Conservation (phyloP, 257 asterid genomes). For the Vinca minor region DNA sequence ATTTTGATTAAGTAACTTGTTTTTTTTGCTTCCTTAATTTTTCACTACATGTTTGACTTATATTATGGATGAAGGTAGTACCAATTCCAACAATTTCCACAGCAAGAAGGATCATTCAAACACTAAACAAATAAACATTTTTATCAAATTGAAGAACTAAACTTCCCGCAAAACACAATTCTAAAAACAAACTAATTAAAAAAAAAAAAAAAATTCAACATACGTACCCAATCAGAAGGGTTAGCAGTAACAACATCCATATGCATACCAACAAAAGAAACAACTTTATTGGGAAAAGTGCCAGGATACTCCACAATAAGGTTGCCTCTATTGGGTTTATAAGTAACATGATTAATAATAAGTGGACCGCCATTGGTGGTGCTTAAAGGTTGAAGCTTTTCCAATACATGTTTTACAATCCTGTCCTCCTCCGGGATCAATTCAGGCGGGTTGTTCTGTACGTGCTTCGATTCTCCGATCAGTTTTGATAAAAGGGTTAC, state of each 20-base stretch:
- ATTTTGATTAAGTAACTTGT: too few species aligned
- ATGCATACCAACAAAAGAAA: slow-evolving; percentile 97
- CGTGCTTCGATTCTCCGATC: slow-evolving; percentile 77
- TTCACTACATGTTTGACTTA: too few species aligned
- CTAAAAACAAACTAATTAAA: background rate
- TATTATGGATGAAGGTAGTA: too few species aligned
- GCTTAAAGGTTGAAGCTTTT: slow-evolving; percentile 67
- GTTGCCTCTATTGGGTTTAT: slow-evolving; percentile 89
- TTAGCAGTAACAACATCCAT: slow-evolving; percentile 98
- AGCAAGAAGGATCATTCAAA: background rate
- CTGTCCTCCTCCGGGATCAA: slow-evolving; percentile 94
- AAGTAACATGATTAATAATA: slow-evolving; percentile 59
- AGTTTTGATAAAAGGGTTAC: slow-evolving; percentile 59
- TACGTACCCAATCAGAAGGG: slow-evolving; percentile 90
- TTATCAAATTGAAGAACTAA: background rate
- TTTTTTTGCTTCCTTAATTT: too few species aligned
- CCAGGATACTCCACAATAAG: slow-evolving; percentile 97
- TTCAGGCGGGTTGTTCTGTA: slow-evolving; percentile 95
- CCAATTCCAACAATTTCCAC: background rate
- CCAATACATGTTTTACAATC: slow-evolving; percentile 68
- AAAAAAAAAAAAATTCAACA: too few species aligned
- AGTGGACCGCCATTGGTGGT: slow-evolving; percentile 80
- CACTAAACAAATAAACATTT: background rate
- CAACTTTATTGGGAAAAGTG: slow-evolving; percentile 56
- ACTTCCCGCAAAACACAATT: background rate